phyloP scores from a whole-genome alignment of 805 yeast species.

The Sugiyamaella boreocaroliniensis region DNA sequence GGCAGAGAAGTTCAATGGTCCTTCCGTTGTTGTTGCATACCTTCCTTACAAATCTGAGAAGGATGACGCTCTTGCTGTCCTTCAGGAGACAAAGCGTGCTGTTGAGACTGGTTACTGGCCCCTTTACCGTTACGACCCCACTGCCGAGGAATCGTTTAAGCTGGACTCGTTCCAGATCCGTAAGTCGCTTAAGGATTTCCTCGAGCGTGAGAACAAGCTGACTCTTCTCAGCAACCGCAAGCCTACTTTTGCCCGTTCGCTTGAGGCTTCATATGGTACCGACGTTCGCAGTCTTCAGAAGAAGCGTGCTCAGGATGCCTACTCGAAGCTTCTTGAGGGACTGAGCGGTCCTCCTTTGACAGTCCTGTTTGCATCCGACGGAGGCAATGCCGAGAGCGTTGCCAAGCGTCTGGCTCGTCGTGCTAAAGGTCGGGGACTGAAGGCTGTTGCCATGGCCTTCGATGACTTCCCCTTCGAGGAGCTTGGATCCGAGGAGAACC shows the following conservation, averaged over 20 bases:
- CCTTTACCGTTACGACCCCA: conserved; percentile 77
- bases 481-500: conserved; percentile 59
- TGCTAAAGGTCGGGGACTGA: conserved; percentile 73
- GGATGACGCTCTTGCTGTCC: conserved; percentile 60
- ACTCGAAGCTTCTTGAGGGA: conserved; percentile 69
- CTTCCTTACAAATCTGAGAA: conserved; percentile 63
- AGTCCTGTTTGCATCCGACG: conserved; percentile 83
- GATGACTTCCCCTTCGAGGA: conserved; percentile 71
- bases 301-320: conserved; percentile 69
- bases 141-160: conserved; percentile 50
- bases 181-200: conserved; percentile 66
- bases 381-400: conserved; percentile 79
- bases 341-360: conserved; percentile 88
- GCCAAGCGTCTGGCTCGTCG: conserved; percentile 74
- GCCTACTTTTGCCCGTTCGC: conserved; percentile 72
- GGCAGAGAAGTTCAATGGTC: conserved; percentile 85
- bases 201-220: conserved; percentile 85
- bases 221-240: conserved; percentile 62
- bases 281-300: conserved; percentile 54
- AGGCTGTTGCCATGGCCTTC: conserved; percentile 57
- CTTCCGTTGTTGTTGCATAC: conserved; percentile 85
- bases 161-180: conserved; percentile 80
- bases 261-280: conserved; percentile 56
- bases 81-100: conserved; percentile 81
- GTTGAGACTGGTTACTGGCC: conserved; percentile 98